These are phyloP conservation scores for Daldinia eschscholtzii DNA, from an alignment of 2,329 filamentous ascomycete species.

Conservation along the genomic window DNA sequence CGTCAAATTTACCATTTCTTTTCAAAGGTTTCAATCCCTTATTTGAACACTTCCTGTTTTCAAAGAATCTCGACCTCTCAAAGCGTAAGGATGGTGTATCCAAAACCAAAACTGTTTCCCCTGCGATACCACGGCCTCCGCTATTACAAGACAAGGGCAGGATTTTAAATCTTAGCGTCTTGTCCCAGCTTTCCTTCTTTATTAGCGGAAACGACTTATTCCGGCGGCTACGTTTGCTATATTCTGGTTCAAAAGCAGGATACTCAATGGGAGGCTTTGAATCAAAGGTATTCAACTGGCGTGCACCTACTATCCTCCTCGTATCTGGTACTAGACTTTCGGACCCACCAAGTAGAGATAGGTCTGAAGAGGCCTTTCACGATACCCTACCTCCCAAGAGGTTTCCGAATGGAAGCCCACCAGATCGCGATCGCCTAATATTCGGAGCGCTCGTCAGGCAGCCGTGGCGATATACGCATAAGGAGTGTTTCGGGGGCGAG, in stretches of 20 bases:
- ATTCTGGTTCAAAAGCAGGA: conserved; percentile 77
- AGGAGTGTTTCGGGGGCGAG: conserved; percentile 74
- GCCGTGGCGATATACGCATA: conserved; percentile 77
- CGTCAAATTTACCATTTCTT: conserved; percentile 72
- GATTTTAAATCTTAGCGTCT: conserved; percentile 72
- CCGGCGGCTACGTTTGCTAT: conserved; percentile 73
- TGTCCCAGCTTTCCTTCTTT: conserved; percentile 81
- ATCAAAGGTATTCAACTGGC: conserved; percentile 81
- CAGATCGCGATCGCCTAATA: conserved; percentile 65
- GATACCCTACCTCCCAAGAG: conserved; percentile 73
- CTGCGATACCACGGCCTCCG: conserved; percentile 52
- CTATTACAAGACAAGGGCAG: conserved; percentile 66
- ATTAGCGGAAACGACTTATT: conserved; percentile 75
- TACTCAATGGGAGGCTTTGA: conserved; percentile 85
- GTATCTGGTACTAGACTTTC: conserved; percentile 74
- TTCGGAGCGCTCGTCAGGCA: conserved; percentile 76
- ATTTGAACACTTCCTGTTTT: conserved; percentile 82
- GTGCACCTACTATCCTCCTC: conserved; percentile 78
- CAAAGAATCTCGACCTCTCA: conserved; percentile 76
- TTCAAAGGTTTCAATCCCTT: conserved; percentile 76
- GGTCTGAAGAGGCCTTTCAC: conserved; percentile 68
- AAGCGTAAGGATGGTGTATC: conserved; percentile 59
- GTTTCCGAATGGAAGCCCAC: conserved; percentile 62
- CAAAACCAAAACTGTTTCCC: conserved; percentile 32
- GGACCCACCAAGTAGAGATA: conserved; percentile 58